phyloP scores from a whole-genome alignment of 2,329 filamentous ascomycete species.

The Trichophaea hybrida region DNA sequence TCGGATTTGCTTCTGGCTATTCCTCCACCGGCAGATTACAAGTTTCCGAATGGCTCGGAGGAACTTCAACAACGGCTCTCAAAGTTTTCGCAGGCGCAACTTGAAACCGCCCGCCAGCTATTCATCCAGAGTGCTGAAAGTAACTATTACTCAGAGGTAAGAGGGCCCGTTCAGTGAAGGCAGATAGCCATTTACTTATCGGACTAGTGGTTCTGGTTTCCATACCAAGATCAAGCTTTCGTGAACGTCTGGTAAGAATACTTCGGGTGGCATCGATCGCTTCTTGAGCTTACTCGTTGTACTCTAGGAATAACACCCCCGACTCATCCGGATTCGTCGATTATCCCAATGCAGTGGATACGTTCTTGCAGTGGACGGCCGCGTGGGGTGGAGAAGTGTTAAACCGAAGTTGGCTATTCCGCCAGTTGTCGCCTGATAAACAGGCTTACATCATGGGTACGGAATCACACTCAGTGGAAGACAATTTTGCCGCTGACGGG shows the following conservation, averaged over 20 bases:
- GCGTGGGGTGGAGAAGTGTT: slow-evolving; percentile 32
- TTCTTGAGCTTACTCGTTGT: not conserved
- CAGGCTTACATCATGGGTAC: slow-evolving; percentile 31
- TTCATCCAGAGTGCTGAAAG: slow-evolving; percentile 33
- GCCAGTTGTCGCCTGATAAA: slow-evolving; percentile 30
- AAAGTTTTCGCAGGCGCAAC: slow-evolving; percentile 29
- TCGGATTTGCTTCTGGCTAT: slow-evolving; percentile 34
- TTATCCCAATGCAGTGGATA: slow-evolving; percentile 30
- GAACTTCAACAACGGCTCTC: slow-evolving; percentile 28
- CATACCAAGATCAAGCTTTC: slow-evolving; percentile 35
- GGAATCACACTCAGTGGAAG: not conserved
- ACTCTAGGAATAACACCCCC: slow-evolving; percentile 29
- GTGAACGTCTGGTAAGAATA: slow-evolving; percentile 33
- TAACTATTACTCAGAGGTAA: slow-evolving; percentile 31
- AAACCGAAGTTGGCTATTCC: slow-evolving; percentile 29
- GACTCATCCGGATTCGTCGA: slow-evolving; percentile 29
- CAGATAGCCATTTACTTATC: not conserved
- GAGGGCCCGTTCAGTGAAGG: not conserved
- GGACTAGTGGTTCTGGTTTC: slow-evolving; percentile 39
- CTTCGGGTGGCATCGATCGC: no score
- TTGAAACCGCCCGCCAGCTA: slow-evolving; percentile 29
- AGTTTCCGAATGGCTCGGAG: slow-evolving; percentile 29
- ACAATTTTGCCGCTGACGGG: not conserved
- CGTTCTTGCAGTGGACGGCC: slow-evolving; percentile 33
- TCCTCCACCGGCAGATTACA: slow-evolving; percentile 31